Conservation (phyloP, 768 basidiomycete species). For the Psilocybe tampanensis region DNA sequence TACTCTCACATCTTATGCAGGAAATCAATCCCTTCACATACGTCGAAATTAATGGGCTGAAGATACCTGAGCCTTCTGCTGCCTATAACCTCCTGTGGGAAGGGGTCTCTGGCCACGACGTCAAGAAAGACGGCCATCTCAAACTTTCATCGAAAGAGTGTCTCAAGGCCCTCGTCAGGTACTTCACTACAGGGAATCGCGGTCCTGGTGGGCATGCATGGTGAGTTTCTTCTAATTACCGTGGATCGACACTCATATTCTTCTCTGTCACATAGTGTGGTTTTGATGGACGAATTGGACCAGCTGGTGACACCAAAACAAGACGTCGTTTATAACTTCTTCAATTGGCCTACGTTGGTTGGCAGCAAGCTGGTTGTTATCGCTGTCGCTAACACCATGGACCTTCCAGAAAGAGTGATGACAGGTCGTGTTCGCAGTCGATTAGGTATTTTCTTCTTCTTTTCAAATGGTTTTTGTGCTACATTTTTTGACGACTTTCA, state of each 20-base stretch:
- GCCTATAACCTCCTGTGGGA: slow-evolving; percentile 95
- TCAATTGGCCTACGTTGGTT: slow-evolving; percentile 96
- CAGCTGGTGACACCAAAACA: slow-evolving; percentile 96
- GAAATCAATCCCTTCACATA: slow-evolving; percentile 95
- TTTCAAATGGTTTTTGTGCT: background rate
- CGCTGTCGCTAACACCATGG: slow-evolving; percentile 98
- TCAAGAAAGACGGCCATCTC: slow-evolving; percentile 60
- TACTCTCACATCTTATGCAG: slow-evolving; percentile 36
- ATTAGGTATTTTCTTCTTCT: slow-evolving; percentile 57
- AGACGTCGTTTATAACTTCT: slow-evolving; percentile 99
- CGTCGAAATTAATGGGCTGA: slow-evolving; percentile 96
- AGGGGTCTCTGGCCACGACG: slow-evolving; percentile 81
- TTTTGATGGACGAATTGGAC: slow-evolving; percentile 98
- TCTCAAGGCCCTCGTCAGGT: slow-evolving; percentile 70
- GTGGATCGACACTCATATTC: background rate
- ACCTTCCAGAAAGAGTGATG: slow-evolving; percentile 93
- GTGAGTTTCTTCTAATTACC: slow-evolving; percentile 44
- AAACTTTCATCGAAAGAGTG: slow-evolving; percentile 80
- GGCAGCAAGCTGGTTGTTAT: slow-evolving; percentile 91
- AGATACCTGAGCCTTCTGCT: slow-evolving; percentile 88
- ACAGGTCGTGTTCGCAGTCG: slow-evolving; percentile 90
- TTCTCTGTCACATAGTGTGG: slow-evolving; percentile 58
- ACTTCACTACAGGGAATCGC: slow-evolving; percentile 71
- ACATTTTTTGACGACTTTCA: background rate
- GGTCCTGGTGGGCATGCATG: slow-evolving; percentile 89